These are phyloP conservation scores for Roridomyces roridus DNA, from an alignment of 768 basidiomycete genomes.

Conservation along the genomic window DNA sequence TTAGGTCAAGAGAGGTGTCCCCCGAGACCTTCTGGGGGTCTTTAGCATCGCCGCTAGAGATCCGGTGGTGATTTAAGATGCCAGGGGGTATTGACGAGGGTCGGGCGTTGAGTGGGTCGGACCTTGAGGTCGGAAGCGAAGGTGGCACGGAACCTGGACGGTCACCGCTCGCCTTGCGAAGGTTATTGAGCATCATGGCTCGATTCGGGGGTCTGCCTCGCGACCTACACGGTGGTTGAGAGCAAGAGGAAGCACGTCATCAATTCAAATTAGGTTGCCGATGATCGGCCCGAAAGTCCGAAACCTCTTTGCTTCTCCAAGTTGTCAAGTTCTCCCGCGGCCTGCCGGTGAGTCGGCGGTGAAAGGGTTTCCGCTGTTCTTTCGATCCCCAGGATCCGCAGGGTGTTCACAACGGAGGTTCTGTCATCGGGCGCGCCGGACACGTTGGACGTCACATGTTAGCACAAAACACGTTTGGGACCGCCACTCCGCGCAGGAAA, in stretches of 20 bases:
- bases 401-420: too few relatives aligned
- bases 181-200: slow-evolving; percentile 25
- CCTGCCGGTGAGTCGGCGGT: too few relatives aligned
- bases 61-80: slow-evolving; percentile 12
- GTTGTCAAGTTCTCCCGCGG: too few relatives aligned
- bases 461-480: too few relatives aligned
- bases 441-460: slow-evolving; percentile 36
- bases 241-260: not conserved
- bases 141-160: slow-evolving; percentile 25
- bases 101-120: slow-evolving; percentile 25
- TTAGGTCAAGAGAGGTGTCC: slow-evolving; percentile 59
- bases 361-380: too few relatives aligned
- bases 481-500: too few relatives aligned
- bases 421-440: slow-evolving; percentile 63
- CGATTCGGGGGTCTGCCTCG: not conserved
- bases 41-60: slow-evolving; percentile 8
- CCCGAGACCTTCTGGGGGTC: slow-evolving; percentile 10
- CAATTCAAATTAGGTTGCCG: too few relatives aligned
- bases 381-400: too few relatives aligned
- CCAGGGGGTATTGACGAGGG: slow-evolving; percentile 31
- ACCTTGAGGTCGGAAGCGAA: slow-evolving; percentile 18
- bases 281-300: too few relatives aligned
- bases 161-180: slow-evolving; percentile 17
- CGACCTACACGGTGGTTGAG: not conserved
- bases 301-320: too few relatives aligned